Evolutionary conservation across 2,329 filamentous ascomycete species (phyloP), one percentile per base, ranked within the genome.

Genomic region (Lachnellula arida): DNA sequence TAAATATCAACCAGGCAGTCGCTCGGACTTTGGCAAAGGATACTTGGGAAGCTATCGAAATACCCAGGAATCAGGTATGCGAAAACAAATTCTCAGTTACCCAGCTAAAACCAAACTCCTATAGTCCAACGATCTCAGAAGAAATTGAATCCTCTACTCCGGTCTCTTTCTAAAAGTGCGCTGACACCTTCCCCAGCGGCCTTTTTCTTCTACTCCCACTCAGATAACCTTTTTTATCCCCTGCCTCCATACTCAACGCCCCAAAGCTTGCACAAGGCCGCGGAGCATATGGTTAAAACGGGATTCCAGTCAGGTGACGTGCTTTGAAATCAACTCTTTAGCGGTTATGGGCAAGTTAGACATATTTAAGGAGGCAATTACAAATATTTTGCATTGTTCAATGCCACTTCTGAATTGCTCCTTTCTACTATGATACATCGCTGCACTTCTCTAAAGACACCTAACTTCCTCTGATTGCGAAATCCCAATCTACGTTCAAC

Each of bases 1-100:
- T 71, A 37, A 74, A 72, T 53, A 63, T 75, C 34, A 74, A 73
- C 8, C 55, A 63, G 5, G 52, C 63, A 35, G 68, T 72, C 14
- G 71, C 71, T 19, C 57, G 63, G 22, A 62, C 64, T 15, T 75
- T 76, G 57, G 65, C 69, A 22, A 22, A 4, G 22, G 22, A 4
- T 22, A 22, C 4, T 22, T 22, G 22, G 22, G 22, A 22, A 22
- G 22, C 22, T 22, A 22, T 22, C 22, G 4, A 22, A 22, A 22
- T 2, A 2, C 22, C 22, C 22, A 22, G 4, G 22, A 22, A 22
- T 22, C 22, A 22, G 22, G n/a, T n/a, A n/a, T n/a, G n/a, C n/a
- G n/a, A n/a, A n/a, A n/a, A n/a, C n/a, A n/a, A n/a, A n/a, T n/a
- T n/a, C n/a, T n/a, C n/a, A n/a, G n/a, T n/a, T n/a, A n/a, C n/a